Conservation (phyloP, 2,329 filamentous ascomycete species). For the Aspergillus sp. region DNA sequence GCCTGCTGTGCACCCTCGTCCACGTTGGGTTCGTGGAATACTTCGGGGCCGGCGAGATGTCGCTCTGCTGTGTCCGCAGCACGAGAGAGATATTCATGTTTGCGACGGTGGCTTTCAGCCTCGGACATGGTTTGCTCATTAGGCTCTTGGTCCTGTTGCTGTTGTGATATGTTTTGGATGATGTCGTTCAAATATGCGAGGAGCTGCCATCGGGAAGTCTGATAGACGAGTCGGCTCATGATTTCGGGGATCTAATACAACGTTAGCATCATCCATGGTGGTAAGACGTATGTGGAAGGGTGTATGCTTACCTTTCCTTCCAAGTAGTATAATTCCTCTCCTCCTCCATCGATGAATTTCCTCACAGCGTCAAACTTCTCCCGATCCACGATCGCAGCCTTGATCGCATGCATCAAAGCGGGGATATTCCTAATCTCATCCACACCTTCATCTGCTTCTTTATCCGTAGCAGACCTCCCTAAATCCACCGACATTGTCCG, state of each 20-base stretch:
- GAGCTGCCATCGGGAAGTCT: slow-evolving; percentile 77
- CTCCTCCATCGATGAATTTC: slow-evolving; percentile 75
- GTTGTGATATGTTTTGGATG: slow-evolving; percentile 55
- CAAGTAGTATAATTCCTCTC: slow-evolving; percentile 73
- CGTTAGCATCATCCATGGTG: background rate
- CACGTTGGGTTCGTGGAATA: slow-evolving; percentile 72
- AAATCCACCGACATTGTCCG: slow-evolving; percentile 29
- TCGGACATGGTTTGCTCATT: slow-evolving; percentile 39
- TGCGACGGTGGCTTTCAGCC: slow-evolving; percentile 44
- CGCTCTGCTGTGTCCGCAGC: slow-evolving; percentile 75
- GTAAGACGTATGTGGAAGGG: background rate
- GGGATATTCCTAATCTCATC: slow-evolving; percentile 66
- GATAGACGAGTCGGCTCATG: slow-evolving; percentile 85
- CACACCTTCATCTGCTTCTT: slow-evolving; percentile 44
- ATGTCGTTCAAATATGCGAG: slow-evolving; percentile 68
- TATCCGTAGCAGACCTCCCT: slow-evolving; percentile 41
- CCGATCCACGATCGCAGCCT: slow-evolving; percentile 74
- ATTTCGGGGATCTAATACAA: slow-evolving; percentile 69
- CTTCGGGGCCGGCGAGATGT: slow-evolving; percentile 78
- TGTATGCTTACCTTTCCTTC: slow-evolving; percentile 55
- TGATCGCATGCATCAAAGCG: slow-evolving; percentile 68
- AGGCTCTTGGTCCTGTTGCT: slow-evolving; percentile 30
- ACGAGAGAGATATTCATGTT: slow-evolving; percentile 68
- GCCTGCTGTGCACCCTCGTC: background rate
- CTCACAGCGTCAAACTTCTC: slow-evolving; percentile 85